These are phyloP conservation scores for Solanum chiquidenum DNA, from an alignment of 257 asterid genomes.

Conservation along the genomic window DNA sequence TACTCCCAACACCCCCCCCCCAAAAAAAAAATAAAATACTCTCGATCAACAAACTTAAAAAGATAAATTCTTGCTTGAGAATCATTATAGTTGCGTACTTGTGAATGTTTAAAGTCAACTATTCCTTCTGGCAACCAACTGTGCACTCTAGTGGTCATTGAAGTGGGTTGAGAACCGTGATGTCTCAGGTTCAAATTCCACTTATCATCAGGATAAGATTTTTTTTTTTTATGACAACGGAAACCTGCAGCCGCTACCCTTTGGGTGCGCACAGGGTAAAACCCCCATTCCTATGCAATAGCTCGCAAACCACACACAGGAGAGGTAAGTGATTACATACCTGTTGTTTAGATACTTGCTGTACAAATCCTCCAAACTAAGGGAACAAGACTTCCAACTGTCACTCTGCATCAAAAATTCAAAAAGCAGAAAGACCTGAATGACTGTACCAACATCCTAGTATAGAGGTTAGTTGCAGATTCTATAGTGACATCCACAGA, in stretches of 20 bases:
- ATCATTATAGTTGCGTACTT: background rate
- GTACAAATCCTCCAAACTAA: constrained; percentile 51
- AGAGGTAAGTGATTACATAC: constrained; percentile 18
- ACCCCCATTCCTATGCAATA: no score
- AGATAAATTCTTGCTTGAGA: background rate
- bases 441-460: background rate
- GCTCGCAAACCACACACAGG: no score
- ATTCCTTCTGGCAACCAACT: background rate
- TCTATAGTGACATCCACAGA: background rate
- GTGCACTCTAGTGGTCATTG: background rate
- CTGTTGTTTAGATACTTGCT: constrained; percentile 34
- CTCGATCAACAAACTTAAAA: background rate
- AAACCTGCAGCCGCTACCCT: no score
- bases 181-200: background rate
- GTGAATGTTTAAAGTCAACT: background rate
- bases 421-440: background rate
- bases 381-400: constrained; percentile 50
- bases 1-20: background rate
- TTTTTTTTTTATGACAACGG: no score
- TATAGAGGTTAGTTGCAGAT: background rate
- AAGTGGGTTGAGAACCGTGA: background rate
- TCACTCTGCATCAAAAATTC: constrained; percentile 36
- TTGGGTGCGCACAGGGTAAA: no score
- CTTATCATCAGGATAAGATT: background rate
- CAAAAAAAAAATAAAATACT: no score